A percentile compares a stretch with the other conserved stretches of the same genome.
Evolutionary conservation across 257 asterid species (phyloP).

Genomic region (Ocimum tenuiflorum): DNA sequence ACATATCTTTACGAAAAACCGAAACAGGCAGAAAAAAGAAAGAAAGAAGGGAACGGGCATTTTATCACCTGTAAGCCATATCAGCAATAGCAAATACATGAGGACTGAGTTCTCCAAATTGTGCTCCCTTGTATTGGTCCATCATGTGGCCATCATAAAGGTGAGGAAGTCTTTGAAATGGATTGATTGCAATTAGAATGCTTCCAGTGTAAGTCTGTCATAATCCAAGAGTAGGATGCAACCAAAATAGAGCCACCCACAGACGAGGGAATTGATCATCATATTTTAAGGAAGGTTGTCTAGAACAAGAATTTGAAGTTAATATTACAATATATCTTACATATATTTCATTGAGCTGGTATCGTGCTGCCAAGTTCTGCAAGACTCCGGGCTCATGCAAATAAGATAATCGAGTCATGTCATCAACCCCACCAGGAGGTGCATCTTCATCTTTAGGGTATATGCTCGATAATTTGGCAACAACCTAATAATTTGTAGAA

Average conservation of each 20-base stretch:
- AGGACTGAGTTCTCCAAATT: conserved; percentile 86
- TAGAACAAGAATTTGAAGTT: too few species aligned
- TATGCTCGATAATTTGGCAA: conserved; percentile 45
- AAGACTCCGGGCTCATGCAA: conserved; percentile 93
- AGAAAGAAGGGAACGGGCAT: not conserved
- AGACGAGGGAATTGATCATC: conserved; percentile 16
- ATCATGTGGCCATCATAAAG: conserved; percentile 77
- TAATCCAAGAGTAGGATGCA: too few species aligned
- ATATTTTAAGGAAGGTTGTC: not conserved
- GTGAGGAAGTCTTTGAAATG: conserved; percentile 96
- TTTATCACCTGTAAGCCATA: conserved; percentile 67
- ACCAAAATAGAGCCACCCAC: conserved; percentile 16
- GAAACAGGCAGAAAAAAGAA: too few species aligned
- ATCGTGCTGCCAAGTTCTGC: conserved; percentile 80
- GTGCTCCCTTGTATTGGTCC: conserved; percentile 94
- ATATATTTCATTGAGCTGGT: conserved; percentile 85
- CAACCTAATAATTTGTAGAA: conserved; percentile 36
- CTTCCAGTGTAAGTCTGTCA: conserved; percentile 96
- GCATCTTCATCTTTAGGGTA: conserved; percentile 94
- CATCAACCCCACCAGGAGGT: conserved; percentile 90
- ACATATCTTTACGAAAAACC: conserved; percentile 12
- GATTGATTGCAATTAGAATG: conserved; percentile 95
- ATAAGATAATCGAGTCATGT: conserved; percentile 92
- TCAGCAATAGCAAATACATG: conserved; percentile 98
- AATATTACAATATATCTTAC: conserved; percentile 37